Evolutionary conservation across 2,329 filamentous ascomycete genomes (phyloP).

Genomic region (Neophaeococcomyces mojaviensis): DNA sequence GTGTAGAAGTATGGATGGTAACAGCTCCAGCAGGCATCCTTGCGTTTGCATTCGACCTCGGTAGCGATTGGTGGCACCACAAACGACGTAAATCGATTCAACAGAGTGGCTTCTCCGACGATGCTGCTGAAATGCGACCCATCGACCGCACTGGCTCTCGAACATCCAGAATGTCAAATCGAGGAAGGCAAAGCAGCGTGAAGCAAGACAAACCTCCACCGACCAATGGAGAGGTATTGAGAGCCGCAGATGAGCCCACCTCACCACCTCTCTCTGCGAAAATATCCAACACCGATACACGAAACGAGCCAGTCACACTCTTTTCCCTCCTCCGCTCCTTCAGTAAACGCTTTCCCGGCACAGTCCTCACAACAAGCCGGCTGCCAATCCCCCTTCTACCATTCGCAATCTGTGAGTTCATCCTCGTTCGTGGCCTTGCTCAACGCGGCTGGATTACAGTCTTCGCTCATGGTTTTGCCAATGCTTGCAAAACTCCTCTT

Average conservation of each 20-base stretch:
- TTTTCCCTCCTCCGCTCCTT: constrained; percentile 12
- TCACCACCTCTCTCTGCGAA: not conserved
- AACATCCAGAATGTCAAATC: not conserved
- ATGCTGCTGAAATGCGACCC: constrained; percentile 10
- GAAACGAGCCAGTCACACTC: constrained; percentile 6
- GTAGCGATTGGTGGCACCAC: constrained; percentile 15
- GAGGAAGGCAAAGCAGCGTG: not conserved
- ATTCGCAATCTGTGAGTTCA: constrained; percentile 24
- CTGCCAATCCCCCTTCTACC: constrained; percentile 21
- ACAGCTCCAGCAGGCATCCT: constrained; percentile 20
- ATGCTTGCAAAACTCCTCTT: constrained; percentile 19
- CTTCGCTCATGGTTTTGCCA: constrained; percentile 20
- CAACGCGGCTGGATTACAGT: constrained; percentile 22
- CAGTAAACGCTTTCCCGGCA: constrained; percentile 16
- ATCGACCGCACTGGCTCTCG: constrained; percentile 2
- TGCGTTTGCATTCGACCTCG: constrained; percentile 20
- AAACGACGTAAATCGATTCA: constrained; percentile 7
- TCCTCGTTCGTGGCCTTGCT: constrained; percentile 21
- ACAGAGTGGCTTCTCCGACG: constrained; percentile 9
- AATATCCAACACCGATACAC: not conserved
- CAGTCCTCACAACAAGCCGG: constrained; percentile 14
- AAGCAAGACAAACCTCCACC: not conserved
- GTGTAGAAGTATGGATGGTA: constrained; percentile 23
- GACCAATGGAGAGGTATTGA: not conserved
- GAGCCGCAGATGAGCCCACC: not conserved